Conservation (phyloP, 2,329 filamentous ascomycete species). For the Niveomyces coronatus region DNA sequence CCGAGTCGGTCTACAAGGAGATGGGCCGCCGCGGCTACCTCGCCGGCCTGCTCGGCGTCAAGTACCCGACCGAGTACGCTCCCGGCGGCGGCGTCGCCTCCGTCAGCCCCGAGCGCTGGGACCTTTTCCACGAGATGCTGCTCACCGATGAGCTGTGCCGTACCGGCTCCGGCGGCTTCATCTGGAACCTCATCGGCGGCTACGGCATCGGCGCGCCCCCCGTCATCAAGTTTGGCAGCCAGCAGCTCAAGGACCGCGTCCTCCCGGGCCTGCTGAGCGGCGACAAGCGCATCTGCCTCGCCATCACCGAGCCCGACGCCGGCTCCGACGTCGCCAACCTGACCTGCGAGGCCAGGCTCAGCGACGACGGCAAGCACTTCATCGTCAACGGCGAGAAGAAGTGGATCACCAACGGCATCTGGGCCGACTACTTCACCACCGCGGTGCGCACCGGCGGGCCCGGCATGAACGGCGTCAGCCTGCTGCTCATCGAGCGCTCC, state of each 20-base stretch:
- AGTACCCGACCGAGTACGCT: slow-evolving; percentile 71
- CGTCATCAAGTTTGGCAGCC: slow-evolving; percentile 82
- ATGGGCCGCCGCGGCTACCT: slow-evolving; percentile 92
- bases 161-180: slow-evolving; percentile 78
- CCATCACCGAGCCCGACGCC: slow-evolving; percentile 94
- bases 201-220: slow-evolving; percentile 92
- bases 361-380: slow-evolving; percentile 94
- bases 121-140: slow-evolving; percentile 96
- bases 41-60: slow-evolving; percentile 76
- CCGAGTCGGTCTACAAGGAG: slow-evolving; percentile 83
- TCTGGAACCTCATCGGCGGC: slow-evolving; percentile 96
- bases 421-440: slow-evolving; percentile 95
- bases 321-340: slow-evolving; percentile 93
- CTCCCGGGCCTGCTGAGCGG: slow-evolving; percentile 79
- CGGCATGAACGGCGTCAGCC: slow-evolving; percentile 86
- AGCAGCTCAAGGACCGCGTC: slow-evolving; percentile 75
- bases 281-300: slow-evolving; percentile 94
- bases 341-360: slow-evolving; percentile 90
- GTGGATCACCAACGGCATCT: slow-evolving; percentile 98
- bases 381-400: slow-evolving; percentile 99
- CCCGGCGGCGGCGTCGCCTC: slow-evolving; percentile 58
- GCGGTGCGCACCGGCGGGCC: slow-evolving; percentile 81
- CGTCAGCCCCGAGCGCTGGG: slow-evolving; percentile 83
- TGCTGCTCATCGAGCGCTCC: slow-evolving; percentile 84
- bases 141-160: slow-evolving; percentile 91